Evolutionary conservation across 805 yeast genomes (phyloP).

Genomic region (Barnettozyma vustinii): DNA sequence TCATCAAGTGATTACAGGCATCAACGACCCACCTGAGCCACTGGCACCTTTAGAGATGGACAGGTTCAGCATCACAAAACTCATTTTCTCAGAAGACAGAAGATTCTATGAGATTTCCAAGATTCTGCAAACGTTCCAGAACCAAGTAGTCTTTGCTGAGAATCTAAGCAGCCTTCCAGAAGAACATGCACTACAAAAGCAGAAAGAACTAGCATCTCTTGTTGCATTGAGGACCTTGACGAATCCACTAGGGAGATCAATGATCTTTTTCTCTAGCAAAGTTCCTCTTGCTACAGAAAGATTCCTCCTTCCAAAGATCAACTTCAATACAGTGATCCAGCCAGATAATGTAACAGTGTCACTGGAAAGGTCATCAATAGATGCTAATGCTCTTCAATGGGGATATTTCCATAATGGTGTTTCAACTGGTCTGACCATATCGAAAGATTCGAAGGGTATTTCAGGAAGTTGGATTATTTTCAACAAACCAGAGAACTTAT

Average conservation of each 20-base stretch:
- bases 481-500: slow-evolving; percentile 65
- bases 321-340: slow-evolving; percentile 56
- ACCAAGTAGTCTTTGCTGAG: slow-evolving; percentile 43
- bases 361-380: slow-evolving; percentile 47
- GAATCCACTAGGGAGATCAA: slow-evolving; percentile 73
- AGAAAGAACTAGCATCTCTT: slow-evolving; percentile 52
- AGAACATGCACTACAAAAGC: slow-evolving; percentile 47
- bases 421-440: slow-evolving; percentile 75
- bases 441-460: slow-evolving; percentile 61
- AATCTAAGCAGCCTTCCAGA: slow-evolving; percentile 37
- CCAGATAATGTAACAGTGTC: slow-evolving; percentile 66
- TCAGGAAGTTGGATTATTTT: slow-evolving; percentile 90
- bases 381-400: slow-evolving; percentile 58
- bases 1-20: slow-evolving; percentile 34
- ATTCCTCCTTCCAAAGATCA: slow-evolving; percentile 72
- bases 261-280: slow-evolving; percentile 60
- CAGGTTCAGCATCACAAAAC: slow-evolving; percentile 56
- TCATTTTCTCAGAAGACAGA: slow-evolving; percentile 73
- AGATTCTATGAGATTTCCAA: slow-evolving; percentile 73
- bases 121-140: slow-evolving; percentile 62
- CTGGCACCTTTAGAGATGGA: slow-evolving; percentile 66
- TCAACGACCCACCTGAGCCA: slow-evolving; percentile 40
- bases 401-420: slow-evolving; percentile 92
- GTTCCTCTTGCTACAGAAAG: slow-evolving; percentile 81
- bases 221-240: slow-evolving; percentile 71